Base-by-base conservation (phyloP, 2,329 filamentous ascomycete species). In the Fusarium temperatum region DNA sequence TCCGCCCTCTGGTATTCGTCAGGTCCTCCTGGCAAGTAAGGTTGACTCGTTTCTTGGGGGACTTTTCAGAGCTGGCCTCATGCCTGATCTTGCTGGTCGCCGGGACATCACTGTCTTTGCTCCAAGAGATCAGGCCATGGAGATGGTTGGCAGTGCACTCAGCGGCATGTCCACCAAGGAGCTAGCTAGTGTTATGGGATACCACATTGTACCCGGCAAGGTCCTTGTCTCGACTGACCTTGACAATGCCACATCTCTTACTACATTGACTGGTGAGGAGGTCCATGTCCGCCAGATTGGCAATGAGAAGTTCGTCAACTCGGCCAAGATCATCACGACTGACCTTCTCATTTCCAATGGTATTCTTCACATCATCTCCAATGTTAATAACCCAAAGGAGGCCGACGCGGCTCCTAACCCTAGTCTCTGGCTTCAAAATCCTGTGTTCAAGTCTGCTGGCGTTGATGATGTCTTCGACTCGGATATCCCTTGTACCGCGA, bases 181-280 rank as follows among this genome's bases (percentile, higher is more conserved):
- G 20, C 83, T 92, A 4, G 79, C 84, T 5, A 80, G 79, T 35
- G 85, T 93, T 57, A 84, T 93, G 39, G 82, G 85, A 32, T 94
- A 94, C 81, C 92, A 94, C 79, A 85, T 93, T 58, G 81, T 93
- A 50, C 85, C 86, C n/a, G 85, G 84, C 59, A 82, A 83, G 12
- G 85, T 91, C 4, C 80, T 86, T 5, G 90, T 90, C 77, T 88
- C 87, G 24, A 81, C 83, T 4, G 67, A 76, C 42, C 79, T 86
- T 24, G 72, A 83, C 82, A 61, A 80, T 66, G 70, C 75, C 51
- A 63, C 78, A 13, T 65, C 64, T 8, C 73, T 83, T 20, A n/a
- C 62, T 3, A 86, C 85, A 1, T 80, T 88, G 3, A 70, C 70
- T 28, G 64, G 76, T 35, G 70, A 84, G 20, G 79, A 80, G 3